Evolutionary conservation across 164 flowering plant species (phyloP), one percentile per base, ranked within the genome.

Genomic region (Kalanchoe fedtschenkoi): DNA sequence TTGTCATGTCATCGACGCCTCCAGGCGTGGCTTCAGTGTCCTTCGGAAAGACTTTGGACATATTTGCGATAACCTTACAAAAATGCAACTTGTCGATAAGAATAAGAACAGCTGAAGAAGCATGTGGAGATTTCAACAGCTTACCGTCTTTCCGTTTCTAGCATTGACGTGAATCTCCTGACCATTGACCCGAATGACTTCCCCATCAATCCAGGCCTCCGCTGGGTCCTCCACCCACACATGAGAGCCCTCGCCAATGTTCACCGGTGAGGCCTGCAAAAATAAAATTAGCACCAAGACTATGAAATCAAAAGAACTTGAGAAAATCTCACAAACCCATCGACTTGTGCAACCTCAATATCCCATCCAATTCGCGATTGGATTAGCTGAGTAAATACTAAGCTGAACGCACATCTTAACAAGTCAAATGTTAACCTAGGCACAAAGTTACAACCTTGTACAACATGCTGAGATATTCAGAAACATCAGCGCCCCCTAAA

Each of bases 1-100:
- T 90, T 71, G 97, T 93, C 99, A 93, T 88, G 82, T 93, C 99
- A 84, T 93, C 99, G 29, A 90, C 97, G 61, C 99, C 99, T 62
- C 88, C 99, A 62, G 97, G 88, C 58, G 96, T 84, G 60, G 96
- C 93, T 72, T 93, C 99, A 55, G 92, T 87, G 67, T 93, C 99
- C 69, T 88, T 81, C 9, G 99, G 97, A 66, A 80, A 85, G 54
- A 91, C 82, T 65, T 84, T 88, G 14, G 97, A 79, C 26, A 88
- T 72, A 69, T 82, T 74, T 55, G 82, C 68, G 34, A 87, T 86
- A 68, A 88, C 87, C 99, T 93, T 34, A 28, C 60, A 9, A 43
- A 43, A 34, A 33, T 19, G 14, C 38, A 16, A 39, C n/a, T 61
- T 24, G 22, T 32, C 34, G 28, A 43, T 16, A 29, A 26, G 14